phyloP scores from a whole-genome alignment of 2,329 filamentous ascomycete genomes.

The Cladophialophora immunda region DNA sequence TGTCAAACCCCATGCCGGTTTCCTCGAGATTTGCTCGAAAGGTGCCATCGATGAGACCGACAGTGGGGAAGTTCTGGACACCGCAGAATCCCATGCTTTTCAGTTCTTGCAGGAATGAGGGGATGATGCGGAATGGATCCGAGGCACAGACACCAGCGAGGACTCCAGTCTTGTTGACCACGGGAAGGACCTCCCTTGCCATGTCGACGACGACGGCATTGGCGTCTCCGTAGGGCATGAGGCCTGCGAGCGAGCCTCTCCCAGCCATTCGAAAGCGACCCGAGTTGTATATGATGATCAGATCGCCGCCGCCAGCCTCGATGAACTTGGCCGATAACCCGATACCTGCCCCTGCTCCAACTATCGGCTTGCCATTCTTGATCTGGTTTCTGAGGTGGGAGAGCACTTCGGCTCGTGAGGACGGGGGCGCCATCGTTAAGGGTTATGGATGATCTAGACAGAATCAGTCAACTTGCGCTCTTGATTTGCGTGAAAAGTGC shows the following conservation, averaged over 20 bases:
- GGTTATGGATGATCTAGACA: not conserved
- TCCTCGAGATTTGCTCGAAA: slow-evolving; percentile 75
- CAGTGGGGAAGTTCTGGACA: slow-evolving; percentile 76
- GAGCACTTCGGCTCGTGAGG: slow-evolving; percentile 65
- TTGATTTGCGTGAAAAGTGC: not conserved
- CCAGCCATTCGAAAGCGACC: slow-evolving; percentile 78
- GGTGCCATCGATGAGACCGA: slow-evolving; percentile 71
- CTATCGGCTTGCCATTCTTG: slow-evolving; percentile 64
- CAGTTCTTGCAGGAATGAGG: slow-evolving; percentile 67
- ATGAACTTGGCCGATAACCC: slow-evolving; percentile 76
- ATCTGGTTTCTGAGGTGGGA: slow-evolving; percentile 63
- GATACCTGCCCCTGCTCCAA: slow-evolving; percentile 71
- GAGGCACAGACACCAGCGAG: slow-evolving; percentile 76
- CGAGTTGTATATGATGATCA: slow-evolving; percentile 78
- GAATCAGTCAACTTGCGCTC: not conserved
- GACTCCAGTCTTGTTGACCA: slow-evolving; percentile 67
- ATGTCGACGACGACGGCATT: slow-evolving; percentile 76
- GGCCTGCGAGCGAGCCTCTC: slow-evolving; percentile 71
- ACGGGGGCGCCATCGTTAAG: slow-evolving; percentile 64
- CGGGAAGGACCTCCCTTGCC: slow-evolving; percentile 72
- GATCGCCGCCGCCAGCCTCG: slow-evolving; percentile 72
- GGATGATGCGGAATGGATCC: slow-evolving; percentile 72
- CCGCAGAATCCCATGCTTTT: slow-evolving; percentile 71
- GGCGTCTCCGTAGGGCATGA: slow-evolving; percentile 76
- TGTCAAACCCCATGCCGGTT: slow-evolving; percentile 73